Percentiles rank a stretch among this genome's conserved stretches.
phyloP scores from a whole-genome alignment of 1,284 basidiomycete species.

The Xerocomus minutiporus region DNA sequence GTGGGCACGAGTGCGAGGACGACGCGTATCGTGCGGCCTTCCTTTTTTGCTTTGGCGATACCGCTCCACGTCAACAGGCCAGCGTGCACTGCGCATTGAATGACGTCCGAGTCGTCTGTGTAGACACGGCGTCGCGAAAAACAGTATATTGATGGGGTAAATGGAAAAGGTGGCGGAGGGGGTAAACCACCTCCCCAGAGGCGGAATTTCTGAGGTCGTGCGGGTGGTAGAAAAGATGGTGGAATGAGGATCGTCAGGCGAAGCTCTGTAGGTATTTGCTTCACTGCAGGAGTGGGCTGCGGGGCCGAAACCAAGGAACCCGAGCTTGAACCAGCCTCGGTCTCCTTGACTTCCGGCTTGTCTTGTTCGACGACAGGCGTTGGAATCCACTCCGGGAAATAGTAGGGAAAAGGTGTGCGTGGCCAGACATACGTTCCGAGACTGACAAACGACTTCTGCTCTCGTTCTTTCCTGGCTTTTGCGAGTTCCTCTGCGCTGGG shows the following conservation, averaged over 20 bases:
- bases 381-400: conserved; percentile 37
- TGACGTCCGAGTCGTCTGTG: conserved; percentile 71
- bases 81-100: conserved; percentile 70
- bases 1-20: conserved; percentile 40
- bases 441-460: conserved; percentile 39
- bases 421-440: conserved; percentile 66
- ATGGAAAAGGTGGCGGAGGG: conserved; percentile 35
- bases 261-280: conserved; percentile 41
- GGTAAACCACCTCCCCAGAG: conserved; percentile 67
- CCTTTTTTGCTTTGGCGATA: conserved; percentile 44
- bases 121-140: conserved; percentile 47
- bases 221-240: conserved; percentile 49
- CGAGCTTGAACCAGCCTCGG: conserved; percentile 9
- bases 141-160: conserved; percentile 22
- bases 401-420: conserved; percentile 48
- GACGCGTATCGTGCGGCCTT: conserved; percentile 52
- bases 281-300: conserved; percentile 12
- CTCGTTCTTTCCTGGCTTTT: conserved; percentile 32
- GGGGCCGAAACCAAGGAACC: conserved; percentile 6
- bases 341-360: conserved; percentile 8
- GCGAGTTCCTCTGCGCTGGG: conserved; percentile 32
- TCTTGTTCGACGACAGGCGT: conserved; percentile 21
- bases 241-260: conserved; percentile 60
- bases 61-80: conserved; percentile 61
- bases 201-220: conserved; percentile 45